These are phyloP conservation scores for Verticillium nubilum DNA, from an alignment of 2,329 filamentous ascomycete species.

Conservation along the genomic window DNA sequence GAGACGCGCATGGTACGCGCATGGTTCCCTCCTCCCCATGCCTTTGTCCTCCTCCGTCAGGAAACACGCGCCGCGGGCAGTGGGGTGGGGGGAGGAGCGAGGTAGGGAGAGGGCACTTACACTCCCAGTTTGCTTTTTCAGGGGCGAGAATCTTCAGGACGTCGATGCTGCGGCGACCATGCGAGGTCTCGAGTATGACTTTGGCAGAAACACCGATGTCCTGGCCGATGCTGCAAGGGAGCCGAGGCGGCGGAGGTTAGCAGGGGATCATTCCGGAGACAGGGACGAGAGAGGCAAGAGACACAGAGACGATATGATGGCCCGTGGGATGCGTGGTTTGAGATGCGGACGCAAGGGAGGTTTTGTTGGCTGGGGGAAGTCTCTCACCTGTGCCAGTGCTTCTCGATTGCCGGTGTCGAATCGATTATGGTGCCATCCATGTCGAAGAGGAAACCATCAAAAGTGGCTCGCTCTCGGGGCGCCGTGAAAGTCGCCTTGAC, in stretches of 20 bases:
- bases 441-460: slow-evolving; percentile 61
- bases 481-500: slow-evolving; percentile 10
- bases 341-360: slow-evolving; percentile 4
- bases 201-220: slow-evolving; percentile 83
- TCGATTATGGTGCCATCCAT: slow-evolving; percentile 84
- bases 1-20: not conserved
- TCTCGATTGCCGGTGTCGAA: slow-evolving; percentile 69
- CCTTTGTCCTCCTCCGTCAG: not conserved
- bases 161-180: slow-evolving; percentile 87
- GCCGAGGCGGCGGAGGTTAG: not conserved
- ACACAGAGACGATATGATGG: not conserved
- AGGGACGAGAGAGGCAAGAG: not conserved
- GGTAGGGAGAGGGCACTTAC: slow-evolving; percentile 45
- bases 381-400: slow-evolving; percentile 67
- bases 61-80: not conserved
- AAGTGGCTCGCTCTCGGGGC: slow-evolving; percentile 18
- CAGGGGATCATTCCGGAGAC: not conserved
- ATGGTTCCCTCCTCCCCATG: not conserved
- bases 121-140: slow-evolving; percentile 87
- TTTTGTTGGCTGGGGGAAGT: not conserved
- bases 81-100: not conserved
- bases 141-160: slow-evolving; percentile 73
- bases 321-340: not conserved
- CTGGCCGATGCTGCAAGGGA: slow-evolving; percentile 56
- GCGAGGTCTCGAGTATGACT: slow-evolving; percentile 82